phyloP scores from a whole-genome alignment of 108 stramenopile species.

The Cyclotella baltica region DNA sequence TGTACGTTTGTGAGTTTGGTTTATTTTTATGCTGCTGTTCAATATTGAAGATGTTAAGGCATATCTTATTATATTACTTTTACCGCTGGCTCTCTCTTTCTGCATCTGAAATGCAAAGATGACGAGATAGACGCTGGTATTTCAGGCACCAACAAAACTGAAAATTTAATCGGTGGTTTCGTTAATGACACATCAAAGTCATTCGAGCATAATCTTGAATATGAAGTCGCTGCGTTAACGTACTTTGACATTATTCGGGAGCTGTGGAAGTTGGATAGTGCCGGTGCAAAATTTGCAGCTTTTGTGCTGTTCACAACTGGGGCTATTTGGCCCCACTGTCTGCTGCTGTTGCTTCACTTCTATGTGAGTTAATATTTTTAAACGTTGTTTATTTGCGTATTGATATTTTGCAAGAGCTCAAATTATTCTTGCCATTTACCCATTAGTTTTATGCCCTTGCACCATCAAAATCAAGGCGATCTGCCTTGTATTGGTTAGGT shows the following conservation, averaged over 20 bases:
- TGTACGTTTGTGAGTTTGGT: background rate
- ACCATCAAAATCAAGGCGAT: background rate
- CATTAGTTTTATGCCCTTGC: conserved; percentile 1
- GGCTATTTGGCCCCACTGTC: conserved; percentile 1
- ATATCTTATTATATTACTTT: no score
- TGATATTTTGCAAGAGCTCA: background rate
- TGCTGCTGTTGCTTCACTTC: conserved; percentile 3
- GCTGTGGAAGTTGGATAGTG: background rate
- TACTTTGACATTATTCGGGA: background rate
- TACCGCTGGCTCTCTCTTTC: background rate
- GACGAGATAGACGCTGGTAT: conserved; percentile 2
- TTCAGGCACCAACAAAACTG: conserved; percentile 1
- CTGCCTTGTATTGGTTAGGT: conserved; percentile 21
- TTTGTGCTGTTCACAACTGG: conserved; percentile 9
- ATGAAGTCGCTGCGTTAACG: background rate
- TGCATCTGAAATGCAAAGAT: background rate
- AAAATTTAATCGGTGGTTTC: conserved; percentile 1
- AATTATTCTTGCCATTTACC: background rate
- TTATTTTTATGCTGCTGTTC: background rate
- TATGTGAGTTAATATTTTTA: conserved; percentile 3
- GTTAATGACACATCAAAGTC: conserved; percentile 1
- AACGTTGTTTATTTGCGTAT: background rate
- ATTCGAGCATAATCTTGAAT: background rate
- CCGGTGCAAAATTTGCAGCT: background rate
- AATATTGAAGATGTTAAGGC: no score